Evolutionary conservation across 2,329 filamentous ascomycete species (phyloP), one percentile per base, ranked within the genome.

Genomic region (Aspergillus ruber): DNA sequence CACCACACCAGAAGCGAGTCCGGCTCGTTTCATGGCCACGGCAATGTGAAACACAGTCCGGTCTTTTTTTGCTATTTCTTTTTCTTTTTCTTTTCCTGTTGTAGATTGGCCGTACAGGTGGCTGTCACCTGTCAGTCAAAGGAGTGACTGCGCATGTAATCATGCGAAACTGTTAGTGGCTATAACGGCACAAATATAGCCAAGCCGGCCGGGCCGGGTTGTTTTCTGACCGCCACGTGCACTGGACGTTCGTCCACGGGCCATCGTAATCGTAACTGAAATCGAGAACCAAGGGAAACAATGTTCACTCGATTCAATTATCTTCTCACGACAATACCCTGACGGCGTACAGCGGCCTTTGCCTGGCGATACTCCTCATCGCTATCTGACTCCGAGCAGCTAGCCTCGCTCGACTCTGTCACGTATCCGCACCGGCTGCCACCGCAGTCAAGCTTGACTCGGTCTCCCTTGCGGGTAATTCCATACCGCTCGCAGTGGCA

Each of bases 401-500:
- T 88, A 47, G 81, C 80, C 53, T 77, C 80, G 51, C 86, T 82
- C 4, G 64, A 66, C 62, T 88, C 84, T 55, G 59, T 60, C 41
- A 80, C 81, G 74, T 87, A 93, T 63, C 88, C 88, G 73, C 91
- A 96, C 67, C 88, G 85, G 52, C 83, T 77, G 59, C 91, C 91
- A 60, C 90, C 90, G 66, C 91, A 97, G 81, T 96, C 90, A 69
- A 96, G 83, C 81, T 91, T 93, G 80, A 97, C 86, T 63, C 90
- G 85, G 71, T 94, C 86, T 65, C 90, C 90, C 70, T 85, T 84
- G 74, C 90, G 87, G 56, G 90, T 96, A 77, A 97, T 95, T 61
- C 90, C 91, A 76, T 93, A 96, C 74, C 90, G 88, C 72, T 96
- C 89, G 75, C 91, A 97, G 56, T 85, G 90, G 82, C 93, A 97